These are phyloP conservation scores for Debaryomyces sp. DNA, from an alignment of 1,139 yeast genomes.

Conservation along the genomic window DNA sequence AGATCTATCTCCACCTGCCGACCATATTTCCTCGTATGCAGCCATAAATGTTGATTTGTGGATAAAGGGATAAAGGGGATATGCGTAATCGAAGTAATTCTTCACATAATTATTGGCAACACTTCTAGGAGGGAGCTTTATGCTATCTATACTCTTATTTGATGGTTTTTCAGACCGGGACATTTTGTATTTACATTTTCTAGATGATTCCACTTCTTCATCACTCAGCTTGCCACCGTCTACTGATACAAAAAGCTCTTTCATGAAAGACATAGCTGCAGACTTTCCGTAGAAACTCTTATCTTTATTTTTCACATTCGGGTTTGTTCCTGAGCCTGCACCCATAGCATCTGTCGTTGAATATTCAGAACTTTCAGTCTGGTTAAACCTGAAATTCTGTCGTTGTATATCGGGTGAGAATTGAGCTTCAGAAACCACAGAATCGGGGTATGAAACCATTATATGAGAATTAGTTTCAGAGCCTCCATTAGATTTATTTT, in stretches of 20 bases:
- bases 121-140: conserved; percentile 10
- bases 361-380: too few relatives aligned
- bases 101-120: conserved; percentile 14
- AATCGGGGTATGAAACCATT: too few relatives aligned
- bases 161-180: neutral
- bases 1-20: conserved; percentile 4
- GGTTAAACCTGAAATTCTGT: too few relatives aligned
- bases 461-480: too few relatives aligned
- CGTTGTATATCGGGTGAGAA: neutral
- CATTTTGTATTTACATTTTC: neutral
- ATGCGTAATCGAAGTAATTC: conserved; percentile 16
- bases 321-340: neutral
- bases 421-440: neutral
- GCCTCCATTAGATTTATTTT: too few relatives aligned
- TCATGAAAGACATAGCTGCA: neutral
- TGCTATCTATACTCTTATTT: neutral
- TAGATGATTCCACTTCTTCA: neutral
- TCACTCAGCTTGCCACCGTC: neutral
- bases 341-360: neutral
- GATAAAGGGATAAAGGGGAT: conserved; percentile 22
- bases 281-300: neutral
- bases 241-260: neutral
- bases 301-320: neutral
- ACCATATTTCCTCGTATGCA: conserved; percentile 21
- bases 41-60: conserved; percentile 24